phyloP scores from a whole-genome alignment of 2,329 filamentous ascomycete species.

The Stachybotrys elegans region DNA sequence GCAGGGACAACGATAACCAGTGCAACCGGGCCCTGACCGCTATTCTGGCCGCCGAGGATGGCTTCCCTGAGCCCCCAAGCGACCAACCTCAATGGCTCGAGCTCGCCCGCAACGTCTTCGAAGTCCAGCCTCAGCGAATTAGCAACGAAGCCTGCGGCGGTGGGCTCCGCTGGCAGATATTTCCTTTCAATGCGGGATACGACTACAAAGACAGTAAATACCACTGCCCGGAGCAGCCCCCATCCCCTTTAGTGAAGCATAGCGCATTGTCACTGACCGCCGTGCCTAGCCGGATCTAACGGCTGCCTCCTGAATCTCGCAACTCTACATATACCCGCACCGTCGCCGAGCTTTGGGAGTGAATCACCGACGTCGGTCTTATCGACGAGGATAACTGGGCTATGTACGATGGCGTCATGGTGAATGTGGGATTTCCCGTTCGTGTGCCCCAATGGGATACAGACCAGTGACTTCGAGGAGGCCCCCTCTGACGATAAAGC shows the following conservation, averaged over 20 bases:
- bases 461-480: too few species aligned
- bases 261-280: too few species aligned
- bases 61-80: constrained; percentile 57
- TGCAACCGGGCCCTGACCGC: constrained; percentile 73
- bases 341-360: constrained; percentile 52
- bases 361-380: constrained; percentile 44
- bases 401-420: constrained; percentile 55
- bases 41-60: constrained; percentile 66
- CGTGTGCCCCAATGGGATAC: too few species aligned
- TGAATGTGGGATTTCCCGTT: too few species aligned
- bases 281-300: too few species aligned
- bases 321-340: constrained; percentile 52
- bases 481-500: constrained; percentile 43
- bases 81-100: constrained; percentile 64
- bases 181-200: constrained; percentile 62
- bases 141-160: constrained; percentile 56
- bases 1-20: constrained; percentile 61
- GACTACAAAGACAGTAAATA: too few species aligned
- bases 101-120: constrained; percentile 65
- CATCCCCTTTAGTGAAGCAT: too few species aligned
- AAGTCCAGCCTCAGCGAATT: constrained; percentile 3
- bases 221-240: too few species aligned
- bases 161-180: constrained; percentile 74
- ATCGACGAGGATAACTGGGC: constrained; percentile 51
- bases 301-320: constrained; percentile 43